Evolutionary conservation across 202 grass and related monocot genomes (phyloP).

Genomic region (Panicum virgatum): DNA sequence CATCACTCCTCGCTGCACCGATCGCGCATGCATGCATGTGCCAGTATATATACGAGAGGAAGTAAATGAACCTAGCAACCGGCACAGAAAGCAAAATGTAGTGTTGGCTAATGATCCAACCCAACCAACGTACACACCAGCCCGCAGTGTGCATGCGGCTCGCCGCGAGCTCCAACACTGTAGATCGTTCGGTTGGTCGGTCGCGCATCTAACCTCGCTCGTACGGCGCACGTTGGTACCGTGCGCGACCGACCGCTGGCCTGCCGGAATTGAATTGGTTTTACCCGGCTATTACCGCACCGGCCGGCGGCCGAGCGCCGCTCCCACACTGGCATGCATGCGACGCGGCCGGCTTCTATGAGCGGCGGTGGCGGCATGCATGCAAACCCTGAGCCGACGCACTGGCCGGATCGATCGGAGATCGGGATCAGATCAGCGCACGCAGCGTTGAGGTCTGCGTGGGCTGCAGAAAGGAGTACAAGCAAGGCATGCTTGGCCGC

Average conservation of each 20-base stretch:
- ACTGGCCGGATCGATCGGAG: background rate
- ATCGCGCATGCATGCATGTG: background rate
- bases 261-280: conserved; percentile 7
- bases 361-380: background rate
- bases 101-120: background rate
- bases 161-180: too few relatives aligned
- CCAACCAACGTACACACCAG: too few relatives aligned
- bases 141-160: background rate
- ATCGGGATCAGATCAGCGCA: background rate
- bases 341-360: background rate
- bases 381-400: background rate
- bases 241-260: background rate
- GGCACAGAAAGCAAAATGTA: background rate
- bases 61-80: conserved; percentile 1
- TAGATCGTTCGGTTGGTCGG: background rate
- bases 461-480: background rate
- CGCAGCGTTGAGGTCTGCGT: background rate
- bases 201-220: conserved; percentile 2
- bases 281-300: background rate
- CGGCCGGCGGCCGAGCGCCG: background rate
- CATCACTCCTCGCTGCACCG: background rate
- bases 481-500: background rate
- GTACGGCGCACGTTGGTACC: too few relatives aligned
- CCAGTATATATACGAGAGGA: too few relatives aligned
- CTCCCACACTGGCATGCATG: background rate